Evolutionary conservation across 2,329 filamentous ascomycete species (phyloP).

Genomic region (Zasmidium angulare): DNA sequence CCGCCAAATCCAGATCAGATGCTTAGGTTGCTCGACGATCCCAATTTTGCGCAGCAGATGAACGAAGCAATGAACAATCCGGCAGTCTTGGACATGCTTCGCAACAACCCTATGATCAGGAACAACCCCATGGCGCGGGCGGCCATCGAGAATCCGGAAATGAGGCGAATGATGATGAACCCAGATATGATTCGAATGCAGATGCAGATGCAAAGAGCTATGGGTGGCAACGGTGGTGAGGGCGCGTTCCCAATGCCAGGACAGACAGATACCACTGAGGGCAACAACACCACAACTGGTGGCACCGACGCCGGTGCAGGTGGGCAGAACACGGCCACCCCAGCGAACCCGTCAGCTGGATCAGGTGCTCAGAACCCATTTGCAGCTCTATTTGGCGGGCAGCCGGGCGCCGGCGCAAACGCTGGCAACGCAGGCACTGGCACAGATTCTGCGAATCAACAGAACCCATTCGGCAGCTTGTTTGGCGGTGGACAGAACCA

Average conservation of each 20-base stretch:
- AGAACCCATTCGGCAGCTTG: constrained; percentile 69
- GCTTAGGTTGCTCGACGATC: constrained; percentile 82
- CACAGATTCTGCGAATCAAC: constrained; percentile 34
- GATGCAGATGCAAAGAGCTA: constrained; percentile 72
- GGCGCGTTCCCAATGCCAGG: constrained; percentile 84
- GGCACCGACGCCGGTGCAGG: constrained; percentile 22
- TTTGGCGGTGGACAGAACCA: constrained; percentile 46
- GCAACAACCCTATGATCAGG: constrained; percentile 68
- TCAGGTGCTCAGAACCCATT: constrained; percentile 55
- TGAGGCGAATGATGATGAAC: constrained; percentile 90
- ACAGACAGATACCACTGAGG: constrained; percentile 78
- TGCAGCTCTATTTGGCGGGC: constrained; percentile 54
- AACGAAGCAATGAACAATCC: constrained; percentile 96
- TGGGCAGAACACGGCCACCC: constrained; percentile 30
- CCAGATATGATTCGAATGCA: constrained; percentile 81
- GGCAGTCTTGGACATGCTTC: constrained; percentile 82
- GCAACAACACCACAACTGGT: constrained; percentile 36
- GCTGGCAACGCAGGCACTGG: constrained; percentile 29
- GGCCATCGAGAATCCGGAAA: constrained; percentile 83
- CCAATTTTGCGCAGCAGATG: constrained; percentile 80
- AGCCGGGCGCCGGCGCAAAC: constrained; percentile 47
- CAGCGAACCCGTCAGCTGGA: constrained; percentile 38
- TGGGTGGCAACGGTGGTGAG: constrained; percentile 54
- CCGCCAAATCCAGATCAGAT: constrained; percentile 79
- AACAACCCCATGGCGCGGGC: constrained; percentile 85